Percentiles rank a stretch among this genome's conserved stretches.
These are phyloP conservation scores for Microcyclospora pomicola DNA, from an alignment of 2,329 filamentous ascomycete species.

Conservation along the genomic window DNA sequence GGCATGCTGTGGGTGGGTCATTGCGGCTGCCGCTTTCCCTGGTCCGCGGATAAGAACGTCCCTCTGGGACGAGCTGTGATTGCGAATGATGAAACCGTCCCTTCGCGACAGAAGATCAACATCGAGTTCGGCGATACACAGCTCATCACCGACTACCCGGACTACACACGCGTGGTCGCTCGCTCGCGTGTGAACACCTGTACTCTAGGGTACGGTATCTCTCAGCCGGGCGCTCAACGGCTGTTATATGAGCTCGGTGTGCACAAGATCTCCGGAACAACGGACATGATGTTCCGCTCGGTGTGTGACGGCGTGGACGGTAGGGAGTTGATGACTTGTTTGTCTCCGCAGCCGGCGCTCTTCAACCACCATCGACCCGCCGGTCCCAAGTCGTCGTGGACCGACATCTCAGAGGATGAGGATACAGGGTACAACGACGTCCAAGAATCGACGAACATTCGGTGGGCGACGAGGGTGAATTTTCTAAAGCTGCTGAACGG, in stretches of 20 bases:
- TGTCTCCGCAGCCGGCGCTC: constrained; percentile 31
- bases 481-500: constrained; percentile 27
- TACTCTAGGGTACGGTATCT: constrained; percentile 32
- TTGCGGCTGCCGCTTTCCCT: constrained; percentile 25
- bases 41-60: constrained; percentile 2
- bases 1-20: constrained; percentile 29
- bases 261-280: constrained; percentile 26
- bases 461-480: constrained; percentile 31
- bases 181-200: constrained; percentile 26
- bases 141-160: constrained; percentile 6
- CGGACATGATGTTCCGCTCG: constrained; percentile 21
- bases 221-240: constrained; percentile 28
- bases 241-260: constrained; percentile 32
- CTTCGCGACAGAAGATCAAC: constrained; percentile 10
- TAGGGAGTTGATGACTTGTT: constrained; percentile 24
- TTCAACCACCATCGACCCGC: constrained; percentile 34
- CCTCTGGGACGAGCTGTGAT: constrained; percentile 13
- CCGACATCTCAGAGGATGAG: constrained; percentile 26
- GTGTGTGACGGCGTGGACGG: constrained; percentile 19
- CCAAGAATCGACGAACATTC: constrained; percentile 23
- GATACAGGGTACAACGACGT: constrained; percentile 17
- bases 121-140: constrained; percentile 10
- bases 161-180: constrained; percentile 33
- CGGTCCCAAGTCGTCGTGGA: constrained; percentile 23
- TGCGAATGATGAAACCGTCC: constrained; percentile 11